Evolutionary conservation across 352 stramenopile species (phyloP).

Genomic region (Globisporangium megalacanthum): DNA sequence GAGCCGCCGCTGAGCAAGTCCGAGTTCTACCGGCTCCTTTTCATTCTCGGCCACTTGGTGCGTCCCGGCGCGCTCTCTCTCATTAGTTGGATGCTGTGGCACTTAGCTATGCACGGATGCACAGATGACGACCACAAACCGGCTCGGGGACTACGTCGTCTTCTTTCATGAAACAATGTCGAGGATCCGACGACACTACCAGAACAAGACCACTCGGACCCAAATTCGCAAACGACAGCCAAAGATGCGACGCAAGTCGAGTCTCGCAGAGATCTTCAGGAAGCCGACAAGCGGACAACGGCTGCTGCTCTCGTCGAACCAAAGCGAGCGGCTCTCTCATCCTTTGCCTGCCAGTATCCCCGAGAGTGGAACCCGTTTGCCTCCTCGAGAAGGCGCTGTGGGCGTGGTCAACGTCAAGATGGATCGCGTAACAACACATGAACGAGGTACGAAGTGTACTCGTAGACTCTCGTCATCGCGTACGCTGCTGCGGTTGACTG

Average conservation of each 20-base stretch:
- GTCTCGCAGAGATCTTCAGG: conserved; percentile 21
- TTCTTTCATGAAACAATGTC: conserved; percentile 72
- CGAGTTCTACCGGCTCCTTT: conserved; percentile 65
- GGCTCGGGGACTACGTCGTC: conserved; percentile 59
- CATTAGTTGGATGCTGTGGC: no score
- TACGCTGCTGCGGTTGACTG: neutral
- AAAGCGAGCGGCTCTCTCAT: conserved; percentile 8
- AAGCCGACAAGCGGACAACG: neutral
- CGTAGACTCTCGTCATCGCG: neutral
- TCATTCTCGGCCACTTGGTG: conserved; percentile 73
- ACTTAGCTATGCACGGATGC: neutral
- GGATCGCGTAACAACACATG: conserved; percentile 22
- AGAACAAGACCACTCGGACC: conserved; percentile 29
- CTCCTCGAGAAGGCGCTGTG: conserved; percentile 3
- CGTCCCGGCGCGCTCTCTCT: neutral
- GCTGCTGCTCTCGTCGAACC: conserved; percentile 7
- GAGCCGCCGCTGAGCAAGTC: conserved; percentile 42
- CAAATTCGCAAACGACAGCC: conserved; percentile 21
- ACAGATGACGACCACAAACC: conserved; percentile 69
- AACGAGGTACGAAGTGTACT: conserved; percentile 13
- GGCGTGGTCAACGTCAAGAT: conserved; percentile 26
- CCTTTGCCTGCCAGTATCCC: neutral
- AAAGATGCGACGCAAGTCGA: conserved; percentile 27
- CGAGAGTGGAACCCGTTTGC: neutral
- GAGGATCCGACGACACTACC: conserved; percentile 44